Evolutionary conservation across 306 rosid species (phyloP), one percentile per base, ranked within the genome.

Genomic region (Malus asiatica): DNA sequence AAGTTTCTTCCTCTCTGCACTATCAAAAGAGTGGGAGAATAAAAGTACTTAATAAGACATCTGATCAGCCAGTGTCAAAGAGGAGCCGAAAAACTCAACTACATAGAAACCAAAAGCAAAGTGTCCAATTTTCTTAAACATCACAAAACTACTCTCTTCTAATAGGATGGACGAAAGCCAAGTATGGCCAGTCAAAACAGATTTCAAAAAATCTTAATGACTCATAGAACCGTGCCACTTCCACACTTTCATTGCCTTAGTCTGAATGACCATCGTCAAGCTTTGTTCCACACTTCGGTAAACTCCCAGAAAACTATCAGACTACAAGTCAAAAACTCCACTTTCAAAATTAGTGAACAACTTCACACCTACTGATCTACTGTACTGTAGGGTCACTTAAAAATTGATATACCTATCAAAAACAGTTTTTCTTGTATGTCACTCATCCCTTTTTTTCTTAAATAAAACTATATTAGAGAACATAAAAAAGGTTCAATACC

Each of bases 251-350:
- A 65, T 33, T 44, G 30, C 42, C 25, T 29, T 48, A 48, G 16
- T 70, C 27, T 70, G 44, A 51, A 70, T 51, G 22, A 70, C 30
- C 42, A 51, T 40, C 15, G 3, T 74, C 52, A 35, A 22, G 53
- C 72, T 44, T n/a, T 76, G 66, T 33, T 66, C 61, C 22, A 25
- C 65, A 38, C 57, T 12, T 15, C 18, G 32, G 72, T 14, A 72
- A 72, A 72, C 29, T 8, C 12, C 60, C 68, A 44, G n/a, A 23
- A 18, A 30, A 64, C 44, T 32, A 16, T 42, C 57, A 58, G 13
- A 60, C 44, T 60, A 73, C 77, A 71, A 44, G 30, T 44, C 59
- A 51, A 65, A 35, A 35, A 52, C 32, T 63, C 76, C 76, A 71
- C 32, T 53, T 48, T 40, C 59, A 32, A 3, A 25, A 25, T 22